Percentiles rank a stretch among this genome's conserved stretches.
Conservation (phyloP, 2,329 filamentous ascomycete genomes). For the Diaporthe helianthi region DNA sequence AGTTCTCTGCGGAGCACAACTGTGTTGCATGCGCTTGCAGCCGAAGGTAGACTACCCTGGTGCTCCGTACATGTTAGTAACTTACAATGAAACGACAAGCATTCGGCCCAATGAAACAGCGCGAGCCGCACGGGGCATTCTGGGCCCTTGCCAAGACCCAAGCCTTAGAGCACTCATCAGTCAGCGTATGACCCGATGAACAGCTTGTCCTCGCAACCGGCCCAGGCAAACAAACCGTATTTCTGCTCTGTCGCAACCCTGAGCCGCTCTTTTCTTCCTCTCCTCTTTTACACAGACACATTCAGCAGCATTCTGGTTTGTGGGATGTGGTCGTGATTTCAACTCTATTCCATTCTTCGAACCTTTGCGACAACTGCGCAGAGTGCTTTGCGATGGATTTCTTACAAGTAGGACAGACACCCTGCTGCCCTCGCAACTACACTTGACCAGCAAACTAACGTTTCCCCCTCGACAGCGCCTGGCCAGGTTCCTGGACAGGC, state of each 20-base stretch:
- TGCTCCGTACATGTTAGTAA: no score
- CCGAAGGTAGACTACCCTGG: not conserved
- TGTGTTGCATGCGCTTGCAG: not conserved
- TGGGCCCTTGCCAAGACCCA: slow-evolving; percentile 25
- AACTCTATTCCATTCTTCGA: slow-evolving; percentile 18
- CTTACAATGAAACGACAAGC: not conserved
- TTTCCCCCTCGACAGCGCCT: slow-evolving; percentile 62
- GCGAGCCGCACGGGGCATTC: slow-evolving; percentile 12
- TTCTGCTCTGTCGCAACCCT: slow-evolving; percentile 12
- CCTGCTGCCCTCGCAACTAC: not conserved
- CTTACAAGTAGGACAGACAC: slow-evolving; percentile 43
- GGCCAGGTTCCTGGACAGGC: slow-evolving; percentile 85
- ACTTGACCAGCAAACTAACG: slow-evolving; percentile 37
- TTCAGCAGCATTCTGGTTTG: not conserved
- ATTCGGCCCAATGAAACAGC: slow-evolving; percentile 17
- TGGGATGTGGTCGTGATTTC: slow-evolving; percentile 30
- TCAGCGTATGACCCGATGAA: slow-evolving; percentile 29
- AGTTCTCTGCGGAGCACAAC: not conserved
- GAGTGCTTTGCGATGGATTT: slow-evolving; percentile 42
- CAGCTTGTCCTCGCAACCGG: slow-evolving; percentile 33
- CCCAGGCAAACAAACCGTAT: not conserved
- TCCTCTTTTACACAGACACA: not conserved
- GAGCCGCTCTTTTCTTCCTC: slow-evolving; percentile 15
- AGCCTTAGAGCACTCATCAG: slow-evolving; percentile 13
- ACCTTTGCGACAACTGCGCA: slow-evolving; percentile 32